These are phyloP conservation scores for Brassica balearica DNA, from an alignment of 441 rosid genomes.

Conservation along the genomic window DNA sequence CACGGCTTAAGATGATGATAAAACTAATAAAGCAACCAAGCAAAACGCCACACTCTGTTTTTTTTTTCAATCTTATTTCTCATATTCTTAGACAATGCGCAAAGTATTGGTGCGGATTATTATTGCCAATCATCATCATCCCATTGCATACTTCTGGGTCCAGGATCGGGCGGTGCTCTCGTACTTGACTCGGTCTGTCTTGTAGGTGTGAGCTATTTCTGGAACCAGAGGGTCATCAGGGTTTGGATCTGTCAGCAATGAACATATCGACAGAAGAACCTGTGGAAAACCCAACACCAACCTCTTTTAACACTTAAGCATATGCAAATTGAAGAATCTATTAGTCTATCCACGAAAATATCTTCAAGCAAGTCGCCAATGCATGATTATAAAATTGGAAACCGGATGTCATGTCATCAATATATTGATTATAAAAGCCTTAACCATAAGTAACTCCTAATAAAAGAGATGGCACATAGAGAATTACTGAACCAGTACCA, in stretches of 20 bases:
- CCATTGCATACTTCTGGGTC: constrained; percentile 93
- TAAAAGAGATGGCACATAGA: neutral
- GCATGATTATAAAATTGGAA: neutral
- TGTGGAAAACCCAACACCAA: constrained; percentile 27
- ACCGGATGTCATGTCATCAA: neutral
- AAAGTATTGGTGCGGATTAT: constrained; percentile 14
- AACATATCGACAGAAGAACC: constrained; percentile 88
- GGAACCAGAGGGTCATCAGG: constrained; percentile 93
- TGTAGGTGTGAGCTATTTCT: constrained; percentile 87
- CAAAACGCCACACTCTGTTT: constrained; percentile 21
- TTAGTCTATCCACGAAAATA: neutral
- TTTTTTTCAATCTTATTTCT: constrained; percentile 28
- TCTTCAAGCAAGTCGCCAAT: neutral
- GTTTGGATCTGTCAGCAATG: constrained; percentile 85
- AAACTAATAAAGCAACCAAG: constrained; percentile 15
- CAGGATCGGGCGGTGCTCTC: constrained; percentile 84
- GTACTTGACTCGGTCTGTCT: constrained; percentile 79
- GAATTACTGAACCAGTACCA: neutral
- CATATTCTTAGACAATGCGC: constrained; percentile 23
- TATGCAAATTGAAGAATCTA: neutral
- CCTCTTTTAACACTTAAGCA: too few relatives aligned
- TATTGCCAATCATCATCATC: constrained; percentile 42
- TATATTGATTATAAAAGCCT: neutral
- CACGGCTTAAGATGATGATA: constrained; percentile 16
- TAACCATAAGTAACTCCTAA: neutral